Conservation (phyloP, 2,329 filamentous ascomycete species). For the Xylaria hypoxylon region DNA sequence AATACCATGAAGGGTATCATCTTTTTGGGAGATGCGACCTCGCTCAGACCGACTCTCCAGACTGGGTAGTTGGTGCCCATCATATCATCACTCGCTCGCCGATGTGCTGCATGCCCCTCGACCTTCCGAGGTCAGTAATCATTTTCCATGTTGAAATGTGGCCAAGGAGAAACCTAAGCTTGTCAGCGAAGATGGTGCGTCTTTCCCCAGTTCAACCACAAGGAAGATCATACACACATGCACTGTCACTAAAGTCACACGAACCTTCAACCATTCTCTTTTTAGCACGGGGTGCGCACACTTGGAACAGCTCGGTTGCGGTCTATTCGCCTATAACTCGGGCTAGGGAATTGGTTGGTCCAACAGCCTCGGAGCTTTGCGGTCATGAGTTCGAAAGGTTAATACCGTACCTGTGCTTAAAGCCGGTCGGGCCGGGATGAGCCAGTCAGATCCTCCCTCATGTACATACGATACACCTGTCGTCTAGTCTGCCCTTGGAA, state of each 20-base stretch:
- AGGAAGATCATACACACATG: slow-evolving; percentile 25
- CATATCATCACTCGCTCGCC: slow-evolving; percentile 36
- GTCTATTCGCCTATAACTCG: slow-evolving; percentile 23
- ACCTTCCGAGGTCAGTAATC: slow-evolving; percentile 29
- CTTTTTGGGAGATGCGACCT: slow-evolving; percentile 22
- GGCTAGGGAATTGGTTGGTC: slow-evolving; percentile 24
- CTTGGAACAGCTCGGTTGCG: slow-evolving; percentile 23
- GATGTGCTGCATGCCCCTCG: slow-evolving; percentile 32
- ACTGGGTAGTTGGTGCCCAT: slow-evolving; percentile 14
- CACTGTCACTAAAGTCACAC: slow-evolving; percentile 33
- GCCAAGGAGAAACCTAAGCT: slow-evolving; percentile 23
- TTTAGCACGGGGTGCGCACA: slow-evolving; percentile 26
- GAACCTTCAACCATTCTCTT: slow-evolving; percentile 29
- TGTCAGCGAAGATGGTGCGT: slow-evolving; percentile 25
- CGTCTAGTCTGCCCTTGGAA: neutral
- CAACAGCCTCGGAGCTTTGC: slow-evolving; percentile 31
- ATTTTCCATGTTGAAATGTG: slow-evolving; percentile 10
- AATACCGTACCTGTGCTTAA: slow-evolving; percentile 30
- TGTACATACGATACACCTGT: slow-evolving; percentile 4
- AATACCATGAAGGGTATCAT: slow-evolving; percentile 13
- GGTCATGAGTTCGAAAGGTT: slow-evolving; percentile 30
- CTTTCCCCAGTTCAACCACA: slow-evolving; percentile 19
- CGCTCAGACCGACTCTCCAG: slow-evolving; percentile 4
- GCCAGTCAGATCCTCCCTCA: slow-evolving; percentile 22
- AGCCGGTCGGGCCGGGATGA: slow-evolving; percentile 30